Evolutionary conservation across 2,329 filamentous ascomycete genomes (phyloP), one percentile per base, ranked within the genome.

Genomic region (Chrysosporium queenslandicum): DNA sequence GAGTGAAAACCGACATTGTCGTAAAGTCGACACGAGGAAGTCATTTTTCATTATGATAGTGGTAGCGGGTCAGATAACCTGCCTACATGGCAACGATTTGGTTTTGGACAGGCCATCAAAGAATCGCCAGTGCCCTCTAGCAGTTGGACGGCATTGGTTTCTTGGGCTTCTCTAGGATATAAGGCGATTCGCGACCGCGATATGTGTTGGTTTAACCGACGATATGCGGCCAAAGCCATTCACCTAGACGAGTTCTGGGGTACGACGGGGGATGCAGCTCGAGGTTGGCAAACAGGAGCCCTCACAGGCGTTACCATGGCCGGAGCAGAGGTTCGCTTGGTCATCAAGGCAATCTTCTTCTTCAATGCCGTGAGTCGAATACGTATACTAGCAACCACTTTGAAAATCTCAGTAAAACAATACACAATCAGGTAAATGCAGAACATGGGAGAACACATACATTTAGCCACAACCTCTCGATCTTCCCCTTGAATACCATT

Each of bases 301-400:
- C 40, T 34, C 2, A 21, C 6, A 7, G 39, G 14, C 14, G 49
- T 29, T 37, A 51, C 21, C 2, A 45, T 39, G 27, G 49, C 36
- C 20, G 70, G 66, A 23, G 68, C 69, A n/a, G 72, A 70, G 5
- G 66, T 64, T 56, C 73, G 70, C 56, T 74, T 74, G 9, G 71
- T 65, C 43, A 76, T 65, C n/a, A 73, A 56, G 16, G 70, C 65
- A 49, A 76, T 68, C 59, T 77, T 77, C 64, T 74, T 75, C 49
- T 70, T 68, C 34, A 77, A 64, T 53, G 71, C 66, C 12, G 66
- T 59, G 32, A 77, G 65, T 36, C 75, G 73, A 52, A 63, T 63
- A 30, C 74, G 73, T 61, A 77, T 76, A 56, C 74, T 74, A 18
- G 69, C 65, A 7, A 76, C 72, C 58, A 76, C 72, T 75, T 45